A percentile compares a stretch with the other conserved stretches of the same genome.
phyloP scores from a whole-genome alignment of 805 yeast species.

The Scheffersomyces stipitis region DNA sequence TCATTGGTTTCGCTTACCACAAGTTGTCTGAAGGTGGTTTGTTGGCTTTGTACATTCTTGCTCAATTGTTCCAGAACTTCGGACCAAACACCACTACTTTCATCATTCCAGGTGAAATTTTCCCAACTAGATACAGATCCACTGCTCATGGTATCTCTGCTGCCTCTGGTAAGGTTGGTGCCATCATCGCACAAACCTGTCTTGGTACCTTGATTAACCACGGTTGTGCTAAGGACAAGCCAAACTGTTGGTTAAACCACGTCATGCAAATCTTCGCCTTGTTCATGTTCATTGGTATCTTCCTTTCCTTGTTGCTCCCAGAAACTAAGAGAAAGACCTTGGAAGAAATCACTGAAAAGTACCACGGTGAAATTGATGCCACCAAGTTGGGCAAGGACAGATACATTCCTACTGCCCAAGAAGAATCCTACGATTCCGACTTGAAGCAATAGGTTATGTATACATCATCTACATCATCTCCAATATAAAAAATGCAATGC shows the following conservation, averaged over 20 bases:
- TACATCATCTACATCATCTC: not conserved
- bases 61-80: conserved; percentile 87
- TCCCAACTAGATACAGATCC: conserved; percentile 94
- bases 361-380: conserved; percentile 72
- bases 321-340: conserved; percentile 91
- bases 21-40: conserved; percentile 64
- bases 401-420: conserved; percentile 27
- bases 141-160: conserved; percentile 95
- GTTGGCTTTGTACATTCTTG: conserved; percentile 73
- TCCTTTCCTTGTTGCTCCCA: conserved; percentile 67
- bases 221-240: conserved; percentile 61
- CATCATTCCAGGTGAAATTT: conserved; percentile 86
- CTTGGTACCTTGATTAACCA: conserved; percentile 82
- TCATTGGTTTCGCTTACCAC: conserved; percentile 82
- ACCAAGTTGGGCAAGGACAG: conserved; percentile 42
- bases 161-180: conserved; percentile 89
- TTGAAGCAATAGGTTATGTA: conserved; percentile 21
- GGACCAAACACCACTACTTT: conserved; percentile 95
- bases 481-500: too few relatives aligned
- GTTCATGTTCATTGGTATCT: conserved; percentile 82
- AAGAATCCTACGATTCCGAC: conserved; percentile 38
- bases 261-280: conserved; percentile 93
- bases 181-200: conserved; percentile 86
- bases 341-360: conserved; percentile 77
- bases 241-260: conserved; percentile 82